Conservation (phyloP, 176 grass and related monocot species). For the Cenchrus americanus region DNA sequence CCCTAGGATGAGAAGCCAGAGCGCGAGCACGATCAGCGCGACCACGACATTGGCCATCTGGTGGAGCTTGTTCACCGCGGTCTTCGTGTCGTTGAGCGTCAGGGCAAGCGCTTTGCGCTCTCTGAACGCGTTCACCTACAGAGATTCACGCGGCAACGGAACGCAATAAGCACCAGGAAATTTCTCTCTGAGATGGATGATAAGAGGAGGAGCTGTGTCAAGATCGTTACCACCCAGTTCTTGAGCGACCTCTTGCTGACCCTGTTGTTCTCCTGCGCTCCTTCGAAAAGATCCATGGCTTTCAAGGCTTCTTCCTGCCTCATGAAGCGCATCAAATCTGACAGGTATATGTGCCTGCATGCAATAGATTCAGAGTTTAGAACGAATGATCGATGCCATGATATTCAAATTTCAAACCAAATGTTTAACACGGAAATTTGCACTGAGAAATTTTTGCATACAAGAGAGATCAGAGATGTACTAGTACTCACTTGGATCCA, state of each 20-base stretch:
- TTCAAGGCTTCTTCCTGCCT: slow-evolving; percentile 76
- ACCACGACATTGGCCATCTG: slow-evolving; percentile 89
- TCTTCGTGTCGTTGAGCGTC: slow-evolving; percentile 98
- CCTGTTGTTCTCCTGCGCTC: slow-evolving; percentile 68
- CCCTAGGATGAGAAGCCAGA: slow-evolving; percentile 84
- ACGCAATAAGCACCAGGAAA: background rate
- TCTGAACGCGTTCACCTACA: slow-evolving; percentile 85
- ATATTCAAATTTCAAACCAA: background rate
- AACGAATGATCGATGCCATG: background rate
- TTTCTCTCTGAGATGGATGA: slow-evolving; percentile 6
- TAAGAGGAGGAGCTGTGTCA: background rate
- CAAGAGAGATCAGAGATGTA: background rate
- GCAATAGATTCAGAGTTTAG: slow-evolving; percentile 22
- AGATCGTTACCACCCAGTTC: slow-evolving; percentile 80
- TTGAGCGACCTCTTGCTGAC: slow-evolving; percentile 84
- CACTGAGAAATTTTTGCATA: background rate
- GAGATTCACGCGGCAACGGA: background rate
- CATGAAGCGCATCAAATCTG: slow-evolving; percentile 85
- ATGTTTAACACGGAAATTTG: background rate
- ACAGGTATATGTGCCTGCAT: slow-evolving; percentile 89
- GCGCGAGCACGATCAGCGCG: slow-evolving; percentile 64
- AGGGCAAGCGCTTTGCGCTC: slow-evolving; percentile 92
- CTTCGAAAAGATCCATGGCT: slow-evolving; percentile 86
- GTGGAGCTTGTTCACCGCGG: slow-evolving; percentile 94
- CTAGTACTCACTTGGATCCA: slow-evolving; percentile 59